Evolutionary conservation across 257 asterid species (phyloP), one percentile per base, ranked within the genome.

Genomic region (Jaltomata sinuosa): DNA sequence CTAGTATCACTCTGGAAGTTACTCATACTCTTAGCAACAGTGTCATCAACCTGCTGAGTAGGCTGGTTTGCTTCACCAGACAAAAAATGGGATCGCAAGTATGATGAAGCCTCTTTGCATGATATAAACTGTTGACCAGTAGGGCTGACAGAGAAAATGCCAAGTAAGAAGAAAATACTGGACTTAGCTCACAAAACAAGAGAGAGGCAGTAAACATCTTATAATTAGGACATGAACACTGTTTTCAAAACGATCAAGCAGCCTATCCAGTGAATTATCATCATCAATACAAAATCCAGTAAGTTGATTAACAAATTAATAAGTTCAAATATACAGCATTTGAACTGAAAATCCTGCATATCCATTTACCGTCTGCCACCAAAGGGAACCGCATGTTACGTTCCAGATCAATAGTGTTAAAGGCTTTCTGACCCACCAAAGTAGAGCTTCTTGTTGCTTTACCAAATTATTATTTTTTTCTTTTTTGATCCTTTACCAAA

Each of bases 101-200:
- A 94, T 54, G 93, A 83, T 5, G 98, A 91, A 72, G 93, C 98
- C 86, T 95, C 99, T 90, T 88, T 92, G 94, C 98, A 97, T 72
- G 99, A 94, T 80, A 91, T 11, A 87, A 95, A 90, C 42, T 97
- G 98, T 83, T 92, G 93, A 82, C 97, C 98, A 80, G 91, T 85
- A 76, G 99, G 98, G 88, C 99, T 97, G 91, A 78, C 81, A 83
- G 83, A 50, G 53, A 83, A 29, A 83, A 80, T 29, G 82, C 34
- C 83, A 50, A n/a, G 85, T 85, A 67, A 34, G 68, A 83, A 69
- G 36, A 50, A 57, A 61, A 38, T 32, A 36, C 64, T 11, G 40
- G 8, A 78, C 47, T 68, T 15, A 16, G 16, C 34, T 19, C 57
- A 32, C 32, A 25, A 15, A 53, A 19, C 53, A 55, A 53, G 47